Base-by-base conservation (phyloP, 2,329 filamentous ascomycete genomes). In the Pseudopithomyces maydicus region DNA sequence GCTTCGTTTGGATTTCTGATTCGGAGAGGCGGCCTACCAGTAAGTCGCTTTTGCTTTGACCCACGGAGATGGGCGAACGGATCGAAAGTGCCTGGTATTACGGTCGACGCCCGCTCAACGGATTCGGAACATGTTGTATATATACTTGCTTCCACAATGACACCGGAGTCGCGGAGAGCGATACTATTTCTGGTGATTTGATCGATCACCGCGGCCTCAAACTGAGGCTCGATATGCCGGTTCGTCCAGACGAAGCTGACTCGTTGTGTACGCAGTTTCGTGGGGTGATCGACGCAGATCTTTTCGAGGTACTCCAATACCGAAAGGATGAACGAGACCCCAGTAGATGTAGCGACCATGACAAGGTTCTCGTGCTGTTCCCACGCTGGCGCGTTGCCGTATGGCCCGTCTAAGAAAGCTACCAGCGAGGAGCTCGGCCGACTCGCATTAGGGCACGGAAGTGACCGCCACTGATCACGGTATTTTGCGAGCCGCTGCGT, bases 361-460 rank as follows among this genome's bases (percentile, higher is more conserved):
- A 68, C 32, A 0, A 73, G 48, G 14, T 63, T 64, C 29, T 68
- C 66, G 22, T 67, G 66, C 1, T 58, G 38, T 41, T 66, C 58
- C 70, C 70, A 73, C 4, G n/a, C 35, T 5, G 67, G 67, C 11
- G 63, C 50, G 3, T 23, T 48, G 8, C 70, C 70, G 29, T 69
- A 71, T 1, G 70, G 68, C 0, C 70, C 70, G 38, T 70, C 68
- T 6, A 73, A 54, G 38, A 65, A 70, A 10, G 68, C 69, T 1
- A 59, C 66, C 26, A 72, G 44, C 1, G 60, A 56, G 3, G 60
- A 58, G 1, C 59, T 49, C 1, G 64, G 55, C 4, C 53, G 23
- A 15, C 58, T 67, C 2, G 68, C 53, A 38, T 73, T 73, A 2
- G 70, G 70, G 47, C 70, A 73, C 0, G 70, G 69, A 8, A 61